Percentiles rank a stretch among this genome's conserved stretches.
phyloP scores from a whole-genome alignment of 1,139 yeast genomes.

The Yamadazyma blattariae region DNA sequence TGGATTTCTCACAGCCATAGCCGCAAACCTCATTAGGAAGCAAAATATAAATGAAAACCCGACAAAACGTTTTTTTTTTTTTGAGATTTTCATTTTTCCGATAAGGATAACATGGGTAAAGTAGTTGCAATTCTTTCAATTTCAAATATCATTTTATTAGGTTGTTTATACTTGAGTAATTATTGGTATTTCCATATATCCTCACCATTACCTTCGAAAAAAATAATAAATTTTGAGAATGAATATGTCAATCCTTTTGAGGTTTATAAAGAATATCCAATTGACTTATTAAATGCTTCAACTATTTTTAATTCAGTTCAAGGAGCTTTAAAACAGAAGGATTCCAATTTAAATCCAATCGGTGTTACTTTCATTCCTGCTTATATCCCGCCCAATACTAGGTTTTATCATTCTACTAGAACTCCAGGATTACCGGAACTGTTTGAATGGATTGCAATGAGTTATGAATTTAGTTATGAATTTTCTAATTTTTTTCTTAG shows the following conservation, averaged over 20 bases:
- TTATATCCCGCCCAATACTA: conserved; percentile 51
- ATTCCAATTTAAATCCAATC: conserved; percentile 47
- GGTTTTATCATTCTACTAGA: conserved; percentile 47
- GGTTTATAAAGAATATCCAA: conserved; percentile 12
- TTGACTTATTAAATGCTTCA: conserved; percentile 47
- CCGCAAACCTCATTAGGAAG: too few species aligned
- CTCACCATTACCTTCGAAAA: background rate
- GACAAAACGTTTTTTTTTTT: too few species aligned
- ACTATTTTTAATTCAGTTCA: conserved; percentile 52
- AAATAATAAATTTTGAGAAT: background rate
- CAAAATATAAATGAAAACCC: too few species aligned
- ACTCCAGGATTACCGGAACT: conserved; percentile 33
- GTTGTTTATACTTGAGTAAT: background rate
- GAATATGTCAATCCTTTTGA: conserved; percentile 5
- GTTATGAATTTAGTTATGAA: conserved; percentile 51
- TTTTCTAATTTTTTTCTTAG: conserved; percentile 27
- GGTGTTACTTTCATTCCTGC: conserved; percentile 60
- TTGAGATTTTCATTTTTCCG: too few species aligned
- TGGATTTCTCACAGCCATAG: too few species aligned
- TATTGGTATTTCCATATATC: background rate
- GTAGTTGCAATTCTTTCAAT: background rate
- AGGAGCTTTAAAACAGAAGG: conserved; percentile 48
- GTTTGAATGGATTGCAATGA: conserved; percentile 60
- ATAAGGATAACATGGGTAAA: too few species aligned
- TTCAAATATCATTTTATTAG: background rate